phyloP scores from a whole-genome alignment of 805 yeast genomes.

The Ogataea saltuana region DNA sequence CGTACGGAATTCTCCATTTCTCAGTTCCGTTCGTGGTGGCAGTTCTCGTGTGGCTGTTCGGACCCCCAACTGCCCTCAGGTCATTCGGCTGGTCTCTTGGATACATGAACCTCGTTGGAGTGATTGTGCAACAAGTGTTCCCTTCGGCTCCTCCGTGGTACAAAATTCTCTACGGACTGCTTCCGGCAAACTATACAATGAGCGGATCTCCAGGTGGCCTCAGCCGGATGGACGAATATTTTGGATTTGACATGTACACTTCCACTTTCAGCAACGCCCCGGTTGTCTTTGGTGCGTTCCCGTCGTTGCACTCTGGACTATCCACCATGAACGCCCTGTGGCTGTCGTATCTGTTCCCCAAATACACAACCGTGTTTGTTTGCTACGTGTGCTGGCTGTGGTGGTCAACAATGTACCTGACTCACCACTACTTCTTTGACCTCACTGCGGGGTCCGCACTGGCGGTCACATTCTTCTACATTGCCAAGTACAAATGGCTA shows the following conservation, averaged over 20 bases:
- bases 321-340: slow-evolving; percentile 91
- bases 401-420: slow-evolving; percentile 99
- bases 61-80: slow-evolving; percentile 83
- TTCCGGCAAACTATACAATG: slow-evolving; percentile 88
- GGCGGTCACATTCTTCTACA: slow-evolving; percentile 65
- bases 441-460: slow-evolving; percentile 85
- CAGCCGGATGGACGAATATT: slow-evolving; percentile 74
- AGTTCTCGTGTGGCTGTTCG: slow-evolving; percentile 73
- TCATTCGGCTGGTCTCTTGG: slow-evolving; percentile 92
- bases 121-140: slow-evolving; percentile 70
- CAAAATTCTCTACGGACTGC: slow-evolving; percentile 72
- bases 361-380: slow-evolving; percentile 58
- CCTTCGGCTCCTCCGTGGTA: slow-evolving; percentile 99
- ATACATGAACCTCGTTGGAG: slow-evolving; percentile 86
- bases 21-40: slow-evolving; percentile 86
- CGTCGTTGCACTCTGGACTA: slow-evolving; percentile 84
- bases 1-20: slow-evolving; percentile 88
- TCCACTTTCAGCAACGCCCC: slow-evolving; percentile 80
- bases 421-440: slow-evolving; percentile 93
- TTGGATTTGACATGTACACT: slow-evolving; percentile 81
- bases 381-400: slow-evolving; percentile 88
- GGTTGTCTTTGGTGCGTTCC: slow-evolving; percentile 77
- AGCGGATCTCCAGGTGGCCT: slow-evolving; percentile 93
- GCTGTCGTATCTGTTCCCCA: slow-evolving; percentile 78
- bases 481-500: slow-evolving; percentile 62